Conservation (phyloP, 2,329 filamentous ascomycete species). For the Sodiomyces alkalinus region DNA sequence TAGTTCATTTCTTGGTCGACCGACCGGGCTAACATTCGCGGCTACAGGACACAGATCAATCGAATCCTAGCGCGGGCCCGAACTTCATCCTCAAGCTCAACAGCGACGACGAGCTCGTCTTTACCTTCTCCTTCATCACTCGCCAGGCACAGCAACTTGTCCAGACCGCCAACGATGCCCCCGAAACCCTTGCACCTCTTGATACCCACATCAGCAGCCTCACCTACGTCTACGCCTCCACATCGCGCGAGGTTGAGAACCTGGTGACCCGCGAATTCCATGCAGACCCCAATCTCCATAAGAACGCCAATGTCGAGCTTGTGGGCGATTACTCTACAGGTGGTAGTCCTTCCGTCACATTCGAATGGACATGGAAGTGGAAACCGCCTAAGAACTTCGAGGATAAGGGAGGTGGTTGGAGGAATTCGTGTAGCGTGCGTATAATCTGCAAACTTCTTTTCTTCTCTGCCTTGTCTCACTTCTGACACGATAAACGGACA, state of each 20-base stretch:
- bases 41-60: slow-evolving; percentile 59
- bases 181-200: slow-evolving; percentile 18
- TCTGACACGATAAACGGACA: slow-evolving; percentile 15
- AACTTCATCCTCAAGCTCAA: slow-evolving; percentile 73
- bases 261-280: slow-evolving; percentile 91
- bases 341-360: slow-evolving; percentile 71
- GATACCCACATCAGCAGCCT: slow-evolving; percentile 78
- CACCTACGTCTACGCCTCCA: slow-evolving; percentile 85
- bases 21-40: slow-evolving; percentile 3
- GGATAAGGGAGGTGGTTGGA: slow-evolving; percentile 83
- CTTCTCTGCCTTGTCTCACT: not conserved
- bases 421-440: slow-evolving; percentile 78
- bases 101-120: slow-evolving; percentile 84
- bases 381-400: slow-evolving; percentile 70
- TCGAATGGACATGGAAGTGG: slow-evolving; percentile 97
- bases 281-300: slow-evolving; percentile 92
- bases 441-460: not conserved
- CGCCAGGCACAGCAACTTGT: slow-evolving; percentile 27
- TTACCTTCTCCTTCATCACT: slow-evolving; percentile 84
- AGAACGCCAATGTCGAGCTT: slow-evolving; percentile 87
- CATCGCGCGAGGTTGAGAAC: slow-evolving; percentile 75
- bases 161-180: slow-evolving; percentile 29
- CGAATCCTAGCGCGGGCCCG: slow-evolving; percentile 33
- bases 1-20: not conserved
- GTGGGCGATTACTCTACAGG: slow-evolving; percentile 83